Percentiles rank a stretch among this genome's conserved stretches.
phyloP scores from a whole-genome alignment of 352 stramenopile species.

The Globisporangium emineosum region DNA sequence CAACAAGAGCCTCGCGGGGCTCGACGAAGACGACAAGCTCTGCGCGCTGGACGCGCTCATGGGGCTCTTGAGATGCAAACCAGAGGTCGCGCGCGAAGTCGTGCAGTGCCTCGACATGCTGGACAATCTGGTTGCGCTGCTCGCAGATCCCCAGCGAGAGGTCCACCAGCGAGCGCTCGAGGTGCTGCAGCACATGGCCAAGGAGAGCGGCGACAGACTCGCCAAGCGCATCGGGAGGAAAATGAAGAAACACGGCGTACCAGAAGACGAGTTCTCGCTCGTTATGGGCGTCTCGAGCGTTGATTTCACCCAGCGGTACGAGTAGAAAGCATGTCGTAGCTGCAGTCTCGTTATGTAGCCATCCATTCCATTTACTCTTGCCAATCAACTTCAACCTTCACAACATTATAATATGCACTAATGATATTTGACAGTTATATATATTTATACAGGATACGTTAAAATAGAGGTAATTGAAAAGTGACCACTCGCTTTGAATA shows the following conservation, averaged over 20 bases:
- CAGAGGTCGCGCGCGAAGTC: constrained; percentile 31
- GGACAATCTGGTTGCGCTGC: constrained; percentile 35
- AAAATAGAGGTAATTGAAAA: background rate
- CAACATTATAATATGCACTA: background rate
- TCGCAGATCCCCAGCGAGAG: constrained; percentile 22
- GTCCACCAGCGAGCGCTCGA: constrained; percentile 21
- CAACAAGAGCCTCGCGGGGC: constrained; percentile 31
- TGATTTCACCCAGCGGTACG: constrained; percentile 1
- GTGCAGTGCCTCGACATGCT: constrained; percentile 56
- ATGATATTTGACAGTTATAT: background rate
- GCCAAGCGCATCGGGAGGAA: constrained; percentile 32
- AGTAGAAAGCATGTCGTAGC: background rate
- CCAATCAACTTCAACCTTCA: background rate
- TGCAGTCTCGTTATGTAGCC: background rate
- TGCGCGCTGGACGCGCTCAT: constrained; percentile 37
- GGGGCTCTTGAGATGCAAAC: constrained; percentile 24
- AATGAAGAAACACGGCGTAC: constrained; percentile 25
- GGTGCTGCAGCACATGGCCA: constrained; percentile 27
- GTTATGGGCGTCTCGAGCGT: constrained; percentile 10
- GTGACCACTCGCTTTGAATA: constrained; percentile 1
- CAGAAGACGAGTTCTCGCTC: constrained; percentile 18
- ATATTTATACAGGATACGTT: background rate
- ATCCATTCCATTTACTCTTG: background rate
- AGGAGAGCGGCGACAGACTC: constrained; percentile 25
- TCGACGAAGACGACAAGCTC: constrained; percentile 46